Conservation (phyloP, 2,329 filamentous ascomycete species). For the Neofusicoccum umdonicola region DNA sequence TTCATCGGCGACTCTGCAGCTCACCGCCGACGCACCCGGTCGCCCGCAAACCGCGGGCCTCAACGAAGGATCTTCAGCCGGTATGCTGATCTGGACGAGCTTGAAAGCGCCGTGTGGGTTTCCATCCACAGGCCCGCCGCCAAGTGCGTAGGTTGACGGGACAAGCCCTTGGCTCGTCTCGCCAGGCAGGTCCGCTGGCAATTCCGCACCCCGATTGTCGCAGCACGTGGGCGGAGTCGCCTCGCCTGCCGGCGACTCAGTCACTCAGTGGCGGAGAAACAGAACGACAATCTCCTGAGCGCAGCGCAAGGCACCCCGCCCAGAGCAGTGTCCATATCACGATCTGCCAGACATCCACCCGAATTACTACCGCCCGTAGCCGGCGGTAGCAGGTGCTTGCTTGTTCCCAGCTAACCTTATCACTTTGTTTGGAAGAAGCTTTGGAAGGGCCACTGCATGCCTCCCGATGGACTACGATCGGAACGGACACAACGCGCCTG, state of each 20-base stretch:
- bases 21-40: neutral
- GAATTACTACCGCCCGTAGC: neutral
- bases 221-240: neutral
- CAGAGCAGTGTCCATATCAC: neutral
- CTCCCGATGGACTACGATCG: neutral
- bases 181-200: neutral
- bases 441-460: neutral
- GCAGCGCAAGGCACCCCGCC: conserved; percentile 6
- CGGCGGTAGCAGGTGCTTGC: neutral
- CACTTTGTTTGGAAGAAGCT: neutral
- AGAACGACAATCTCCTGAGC: conserved; percentile 10
- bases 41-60: too few species aligned
- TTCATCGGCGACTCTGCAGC: neutral
- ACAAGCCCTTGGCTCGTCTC: conserved; percentile 13
- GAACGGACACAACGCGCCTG: neutral
- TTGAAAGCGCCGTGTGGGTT: neutral
- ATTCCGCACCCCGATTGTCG: neutral
- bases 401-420: neutral
- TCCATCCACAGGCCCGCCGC: neutral
- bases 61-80: neutral
- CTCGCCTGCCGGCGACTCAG: neutral
- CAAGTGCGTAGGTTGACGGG: neutral
- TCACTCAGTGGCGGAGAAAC: conserved; percentile 9
- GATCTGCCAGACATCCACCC: neutral
- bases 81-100: neutral